Evolutionary conservation across 345 rosid genomes (phyloP), one percentile per base, ranked within the genome.

Genomic region (Psidium guajava): DNA sequence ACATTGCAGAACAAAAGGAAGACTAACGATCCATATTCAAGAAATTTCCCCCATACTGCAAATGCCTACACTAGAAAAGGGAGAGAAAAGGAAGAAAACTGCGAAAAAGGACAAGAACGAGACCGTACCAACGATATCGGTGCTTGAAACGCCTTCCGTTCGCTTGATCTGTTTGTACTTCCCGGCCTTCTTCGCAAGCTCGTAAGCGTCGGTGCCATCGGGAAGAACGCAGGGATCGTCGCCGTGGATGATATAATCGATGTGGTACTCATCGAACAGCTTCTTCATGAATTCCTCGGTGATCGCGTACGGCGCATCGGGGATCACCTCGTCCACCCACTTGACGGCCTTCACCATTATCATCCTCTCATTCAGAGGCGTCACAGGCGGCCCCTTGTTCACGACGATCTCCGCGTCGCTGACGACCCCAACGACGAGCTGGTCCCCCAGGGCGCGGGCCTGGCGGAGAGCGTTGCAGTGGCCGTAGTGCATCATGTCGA

Each of bases 401-500:
- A 91, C 94, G 11, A 90, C 91, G 86, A 94, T 92, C 87, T 94
- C 98, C 1, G 90, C 91, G 61, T 92, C 96, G 88, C 98, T 94
- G 24, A 94, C 98, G 20, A 94, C 93, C 8, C 98, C 98, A 20
- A 94, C 98, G 51, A 93, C 96, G 89, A 94, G 83, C 64, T 91
- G 90, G 80, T 93, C 98, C 15, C 98, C 98, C 1, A 94, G 89
- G 3, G 95, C 92, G 53, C 92, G 91, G 3, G 98, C 98, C 90
- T 94, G 98, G 5, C 96, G 91, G 32, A 94, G 95, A 16, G 98
- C 98, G 84, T 94, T 93, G 91, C 95, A 93, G 87, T 94, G 96
- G 55, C 98, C 98, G 85, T 94, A 94, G 87, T 94, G 98, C 98
- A 94, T 94, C 93, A 94, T 91, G 86, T 94, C 98, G 87, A 93